phyloP scores from a whole-genome alignment of 371 early-diverging fungal species.

The Apophysomyces elegans region DNA sequence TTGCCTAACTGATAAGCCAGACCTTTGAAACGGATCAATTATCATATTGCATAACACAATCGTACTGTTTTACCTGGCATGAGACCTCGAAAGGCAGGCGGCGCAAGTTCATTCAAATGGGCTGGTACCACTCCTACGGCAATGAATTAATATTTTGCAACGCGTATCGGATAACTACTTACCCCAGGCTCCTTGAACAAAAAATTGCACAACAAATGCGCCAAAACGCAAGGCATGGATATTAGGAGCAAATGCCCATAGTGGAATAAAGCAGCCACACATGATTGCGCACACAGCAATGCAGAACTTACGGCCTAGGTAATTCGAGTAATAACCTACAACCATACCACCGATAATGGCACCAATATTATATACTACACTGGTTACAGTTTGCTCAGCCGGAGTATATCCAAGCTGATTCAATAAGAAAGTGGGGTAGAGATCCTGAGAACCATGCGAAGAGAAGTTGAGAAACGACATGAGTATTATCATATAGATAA shows the following conservation, averaged over 20 bases:
- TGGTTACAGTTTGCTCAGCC: conserved; percentile 55
- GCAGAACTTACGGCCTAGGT: conserved; percentile 61
- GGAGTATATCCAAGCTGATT: conserved; percentile 55
- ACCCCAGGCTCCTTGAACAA: conserved; percentile 70
- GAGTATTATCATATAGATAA: conserved; percentile 57
- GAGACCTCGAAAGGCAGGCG: conserved; percentile 61
- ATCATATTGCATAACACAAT: not conserved
- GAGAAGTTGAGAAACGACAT: conserved; percentile 69
- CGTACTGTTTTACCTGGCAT: conserved; percentile 46
- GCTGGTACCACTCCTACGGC: conserved; percentile 55
- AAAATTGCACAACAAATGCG: conserved; percentile 63
- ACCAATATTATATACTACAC: conserved; percentile 61
- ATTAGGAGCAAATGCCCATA: conserved; percentile 59
- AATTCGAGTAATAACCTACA: conserved; percentile 66
- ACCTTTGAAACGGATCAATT: conserved; percentile 17
- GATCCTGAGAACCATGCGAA: conserved; percentile 69
- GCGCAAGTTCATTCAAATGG: conserved; percentile 67
- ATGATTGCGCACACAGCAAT: conserved; percentile 49
- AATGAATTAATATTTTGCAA: not conserved
- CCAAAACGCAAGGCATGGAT: conserved; percentile 50
- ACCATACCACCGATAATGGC: conserved; percentile 68
- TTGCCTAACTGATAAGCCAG: conserved; percentile 71
- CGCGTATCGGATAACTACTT: not conserved
- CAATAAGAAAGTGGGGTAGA: conserved; percentile 68
- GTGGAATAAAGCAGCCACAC: conserved; percentile 63